phyloP scores from a whole-genome alignment of 495 filamentous ascomycete species.

The Apodospora peruviana region DNA sequence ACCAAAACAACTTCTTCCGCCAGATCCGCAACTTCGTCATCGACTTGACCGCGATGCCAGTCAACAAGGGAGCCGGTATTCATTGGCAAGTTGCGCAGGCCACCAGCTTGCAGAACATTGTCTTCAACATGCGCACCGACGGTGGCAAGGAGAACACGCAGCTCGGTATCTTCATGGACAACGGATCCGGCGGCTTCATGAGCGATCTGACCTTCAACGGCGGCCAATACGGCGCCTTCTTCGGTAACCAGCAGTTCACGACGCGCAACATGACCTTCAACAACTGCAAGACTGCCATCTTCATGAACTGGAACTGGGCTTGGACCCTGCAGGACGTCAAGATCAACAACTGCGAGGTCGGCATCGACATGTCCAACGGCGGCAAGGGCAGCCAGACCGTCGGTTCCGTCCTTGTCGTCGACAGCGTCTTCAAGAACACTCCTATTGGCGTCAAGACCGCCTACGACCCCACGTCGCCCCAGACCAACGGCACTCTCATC shows the following conservation, averaged over 20 bases:
- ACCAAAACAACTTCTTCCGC: constrained; percentile 99
- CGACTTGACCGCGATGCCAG: constrained; percentile 69
- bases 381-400: constrained; percentile 56
- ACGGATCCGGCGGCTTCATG: constrained; percentile 88
- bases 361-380: constrained; percentile 74
- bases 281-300: constrained; percentile 80
- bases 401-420: constrained; percentile 75
- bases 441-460: constrained; percentile 68
- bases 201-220: constrained; percentile 82
- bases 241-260: constrained; percentile 94
- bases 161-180: constrained; percentile 96
- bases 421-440: constrained; percentile 71
- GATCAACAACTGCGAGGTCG: constrained; percentile 75
- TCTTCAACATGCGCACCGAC: constrained; percentile 79
- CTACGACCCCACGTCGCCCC: constrained; percentile 55
- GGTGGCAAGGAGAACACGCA: constrained; percentile 65
- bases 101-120: constrained; percentile 84
- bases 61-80: constrained; percentile 66
- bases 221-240: constrained; percentile 75
- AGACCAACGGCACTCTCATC: constrained; percentile 71
- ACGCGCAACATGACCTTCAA: constrained; percentile 89
- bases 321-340: constrained; percentile 79
- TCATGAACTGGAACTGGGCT: constrained; percentile 93
- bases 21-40: constrained; percentile 92
- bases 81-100: constrained; percentile 99